Evolutionary conservation across 805 yeast genomes (phyloP).

Genomic region (Ogataea haglerorum): DNA sequence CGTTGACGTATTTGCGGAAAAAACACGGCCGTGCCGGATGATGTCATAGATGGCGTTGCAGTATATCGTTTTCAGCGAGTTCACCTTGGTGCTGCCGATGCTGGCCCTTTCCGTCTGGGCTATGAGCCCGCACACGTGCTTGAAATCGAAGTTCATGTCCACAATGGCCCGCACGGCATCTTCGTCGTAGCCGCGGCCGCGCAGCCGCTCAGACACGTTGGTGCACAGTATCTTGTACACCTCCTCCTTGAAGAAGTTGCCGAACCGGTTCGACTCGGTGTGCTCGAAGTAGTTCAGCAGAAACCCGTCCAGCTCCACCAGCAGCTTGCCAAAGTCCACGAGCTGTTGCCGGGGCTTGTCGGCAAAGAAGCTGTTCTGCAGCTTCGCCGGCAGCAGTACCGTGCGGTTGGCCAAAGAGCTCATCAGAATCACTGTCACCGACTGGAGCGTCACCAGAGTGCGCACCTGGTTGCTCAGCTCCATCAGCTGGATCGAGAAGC

Average conservation of each 20-base stretch:
- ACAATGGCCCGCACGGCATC: constrained; percentile 8
- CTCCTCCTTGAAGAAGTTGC: constrained; percentile 16
- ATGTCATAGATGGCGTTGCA: constrained; percentile 14
- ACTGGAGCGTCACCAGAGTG: constrained; percentile 15
- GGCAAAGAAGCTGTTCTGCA: neutral
- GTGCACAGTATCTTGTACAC: constrained; percentile 14
- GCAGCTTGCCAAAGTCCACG: constrained; percentile 10
- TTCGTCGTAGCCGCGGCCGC: neutral
- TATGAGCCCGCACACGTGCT: constrained; percentile 15
- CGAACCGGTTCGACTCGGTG: constrained; percentile 13
- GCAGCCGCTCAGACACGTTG: constrained; percentile 8
- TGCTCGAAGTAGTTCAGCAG: constrained; percentile 12
- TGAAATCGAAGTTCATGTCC: constrained; percentile 17
- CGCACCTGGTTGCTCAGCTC: constrained; percentile 14
- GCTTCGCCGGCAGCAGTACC: constrained; percentile 7
- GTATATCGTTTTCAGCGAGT: constrained; percentile 19
- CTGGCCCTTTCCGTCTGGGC: constrained; percentile 19
- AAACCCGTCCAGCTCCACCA: constrained; percentile 14
- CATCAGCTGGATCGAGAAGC: constrained; percentile 14
- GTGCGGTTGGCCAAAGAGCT: constrained; percentile 12
- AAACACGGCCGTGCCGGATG: constrained; percentile 6
- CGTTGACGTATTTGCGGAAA: neutral
- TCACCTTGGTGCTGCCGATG: constrained; percentile 16
- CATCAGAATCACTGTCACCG: constrained; percentile 17
- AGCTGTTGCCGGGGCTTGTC: constrained; percentile 11